Evolutionary conservation across 805 yeast genomes (phyloP).

Genomic region (Pichia exigua): DNA sequence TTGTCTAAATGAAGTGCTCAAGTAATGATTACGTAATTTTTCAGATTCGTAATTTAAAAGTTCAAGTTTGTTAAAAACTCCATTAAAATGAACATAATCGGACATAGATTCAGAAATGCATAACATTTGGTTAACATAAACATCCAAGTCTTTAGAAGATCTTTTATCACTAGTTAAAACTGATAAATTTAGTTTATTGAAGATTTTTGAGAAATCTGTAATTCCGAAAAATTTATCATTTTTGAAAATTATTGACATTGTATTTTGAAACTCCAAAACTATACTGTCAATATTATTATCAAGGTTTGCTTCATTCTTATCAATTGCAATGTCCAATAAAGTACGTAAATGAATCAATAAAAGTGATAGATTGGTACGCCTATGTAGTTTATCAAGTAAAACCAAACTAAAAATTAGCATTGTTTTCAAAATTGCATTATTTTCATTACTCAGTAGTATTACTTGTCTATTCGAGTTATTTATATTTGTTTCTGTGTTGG

Average conservation of each 20-base stretch:
- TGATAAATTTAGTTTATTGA: background rate
- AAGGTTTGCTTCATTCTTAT: background rate
- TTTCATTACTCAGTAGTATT: background rate
- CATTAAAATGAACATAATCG: conserved; percentile 6
- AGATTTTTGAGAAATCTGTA: background rate
- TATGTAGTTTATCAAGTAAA: conserved; percentile 10
- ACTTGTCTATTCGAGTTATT: background rate
- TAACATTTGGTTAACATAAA: background rate
- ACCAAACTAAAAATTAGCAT: background rate
- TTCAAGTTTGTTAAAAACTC: background rate
- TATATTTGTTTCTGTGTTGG: background rate
- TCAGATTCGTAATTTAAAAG: background rate
- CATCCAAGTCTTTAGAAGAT: background rate
- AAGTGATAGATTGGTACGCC: conserved; percentile 8
- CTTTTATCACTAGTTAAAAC: background rate
- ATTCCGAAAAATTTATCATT: background rate
- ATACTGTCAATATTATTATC: background rate
- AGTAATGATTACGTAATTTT: background rate
- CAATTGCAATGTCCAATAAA: background rate
- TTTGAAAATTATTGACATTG: background rate
- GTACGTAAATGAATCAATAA: conserved; percentile 6
- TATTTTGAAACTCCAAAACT: background rate
- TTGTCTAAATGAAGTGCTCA: background rate
- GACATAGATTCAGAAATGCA: conserved; percentile 9
- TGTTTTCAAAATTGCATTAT: background rate